These are phyloP conservation scores for Coniella vitis DNA, from an alignment of 2,329 filamentous ascomycete species.

Conservation along the genomic window DNA sequence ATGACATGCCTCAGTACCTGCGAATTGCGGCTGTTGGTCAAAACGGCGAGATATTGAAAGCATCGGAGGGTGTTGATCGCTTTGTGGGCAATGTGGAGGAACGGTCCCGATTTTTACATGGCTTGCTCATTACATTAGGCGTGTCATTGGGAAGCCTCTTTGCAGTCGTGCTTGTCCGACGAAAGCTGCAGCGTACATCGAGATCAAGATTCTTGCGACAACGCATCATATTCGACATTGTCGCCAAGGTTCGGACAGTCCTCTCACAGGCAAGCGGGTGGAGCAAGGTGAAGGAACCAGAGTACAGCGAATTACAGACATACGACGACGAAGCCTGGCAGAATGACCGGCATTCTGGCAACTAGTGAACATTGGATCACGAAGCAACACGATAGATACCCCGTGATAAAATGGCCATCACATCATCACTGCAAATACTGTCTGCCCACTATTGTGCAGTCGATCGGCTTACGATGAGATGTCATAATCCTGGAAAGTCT, in stretches of 20 bases:
- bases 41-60: constrained; percentile 12
- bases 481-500: too few relatives aligned
- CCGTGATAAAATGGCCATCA: too few relatives aligned
- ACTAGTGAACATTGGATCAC: too few relatives aligned
- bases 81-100: constrained; percentile 12
- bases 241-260: background rate
- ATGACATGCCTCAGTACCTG: constrained; percentile 14
- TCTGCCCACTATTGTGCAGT: too few relatives aligned
- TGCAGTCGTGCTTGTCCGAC: background rate
- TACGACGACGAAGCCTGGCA: constrained; percentile 2
- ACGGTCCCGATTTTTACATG: background rate
- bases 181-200: background rate
- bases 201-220: background rate
- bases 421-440: too few relatives aligned
- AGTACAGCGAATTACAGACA: constrained; percentile 5
- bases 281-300: background rate
- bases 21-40: constrained; percentile 12
- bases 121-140: background rate
- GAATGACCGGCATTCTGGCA: too few relatives aligned
- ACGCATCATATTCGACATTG: background rate
- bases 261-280: background rate
- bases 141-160: background rate
- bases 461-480: too few relatives aligned
- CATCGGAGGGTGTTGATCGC: constrained; percentile 14
- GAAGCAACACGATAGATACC: too few relatives aligned